A percentile compares a stretch with the other conserved stretches of the same genome.
Evolutionary conservation across 805 yeast genomes (phyloP).

Genomic region (Metschnikowia rubicola): DNA sequence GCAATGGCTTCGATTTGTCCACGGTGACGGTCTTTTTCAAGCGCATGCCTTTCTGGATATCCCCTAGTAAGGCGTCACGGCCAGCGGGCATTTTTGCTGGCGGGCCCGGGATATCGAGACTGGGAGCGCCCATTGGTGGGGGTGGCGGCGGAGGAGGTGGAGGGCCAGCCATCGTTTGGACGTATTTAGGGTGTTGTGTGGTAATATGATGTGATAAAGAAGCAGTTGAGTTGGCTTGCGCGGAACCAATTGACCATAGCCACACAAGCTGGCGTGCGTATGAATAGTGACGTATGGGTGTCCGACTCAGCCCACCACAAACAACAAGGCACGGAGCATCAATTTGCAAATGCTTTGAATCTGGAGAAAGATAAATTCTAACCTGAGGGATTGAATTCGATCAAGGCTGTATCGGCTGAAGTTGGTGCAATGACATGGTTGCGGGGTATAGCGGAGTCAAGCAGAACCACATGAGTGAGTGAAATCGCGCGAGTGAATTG

Average conservation of each 20-base stretch:
- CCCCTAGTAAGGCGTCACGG: constrained; percentile 61
- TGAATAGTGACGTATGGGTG: too few relatives aligned
- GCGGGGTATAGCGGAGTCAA: not conserved
- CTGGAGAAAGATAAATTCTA: too few relatives aligned
- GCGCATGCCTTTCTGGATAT: constrained; percentile 61
- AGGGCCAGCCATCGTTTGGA: constrained; percentile 37
- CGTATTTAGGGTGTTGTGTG: not conserved
- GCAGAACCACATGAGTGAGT: not conserved
- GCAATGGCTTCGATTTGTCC: constrained; percentile 53
- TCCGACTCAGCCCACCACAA: too few relatives aligned
- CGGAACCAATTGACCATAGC: too few relatives aligned
- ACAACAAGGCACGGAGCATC: too few relatives aligned
- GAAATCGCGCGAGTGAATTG: not conserved
- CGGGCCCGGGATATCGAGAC: constrained; percentile 21
- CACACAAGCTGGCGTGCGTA: too few relatives aligned
- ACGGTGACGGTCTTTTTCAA: constrained; percentile 43
- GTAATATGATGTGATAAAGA: too few relatives aligned
- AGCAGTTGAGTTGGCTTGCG: too few relatives aligned
- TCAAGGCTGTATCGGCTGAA: not conserved
- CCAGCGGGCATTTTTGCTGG: constrained; percentile 20
- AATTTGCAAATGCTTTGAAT: too few relatives aligned
- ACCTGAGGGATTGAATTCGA: not conserved
- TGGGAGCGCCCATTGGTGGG: constrained; percentile 22
- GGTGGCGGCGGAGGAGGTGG: constrained; percentile 31
- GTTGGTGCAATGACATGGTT: not conserved